A percentile compares a stretch with the other conserved stretches of the same genome.
Conservation (phyloP, 495 filamentous ascomycete genomes). For the Penicillium chermesinum region DNA sequence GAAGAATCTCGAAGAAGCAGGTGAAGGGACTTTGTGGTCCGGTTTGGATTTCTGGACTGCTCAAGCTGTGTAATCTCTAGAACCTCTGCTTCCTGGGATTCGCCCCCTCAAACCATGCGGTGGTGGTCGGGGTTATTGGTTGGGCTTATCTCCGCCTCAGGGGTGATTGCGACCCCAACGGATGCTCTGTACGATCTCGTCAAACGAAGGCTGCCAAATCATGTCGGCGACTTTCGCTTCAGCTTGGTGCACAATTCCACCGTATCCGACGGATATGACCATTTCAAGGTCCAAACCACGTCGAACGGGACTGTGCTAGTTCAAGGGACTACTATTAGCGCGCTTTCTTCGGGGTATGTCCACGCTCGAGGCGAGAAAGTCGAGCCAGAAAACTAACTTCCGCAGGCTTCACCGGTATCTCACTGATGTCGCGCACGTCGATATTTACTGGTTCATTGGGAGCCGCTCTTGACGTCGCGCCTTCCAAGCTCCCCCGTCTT, state of each 20-base stretch:
- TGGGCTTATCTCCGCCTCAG: conserved; percentile 8
- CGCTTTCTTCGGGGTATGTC: conserved; percentile 42
- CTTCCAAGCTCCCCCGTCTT: conserved; percentile 13
- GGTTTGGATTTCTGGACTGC: no score
- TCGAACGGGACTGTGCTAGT: conserved; percentile 39
- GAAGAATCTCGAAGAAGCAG: no score
- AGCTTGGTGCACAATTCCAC: conserved; percentile 20
- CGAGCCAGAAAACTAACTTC: neutral
- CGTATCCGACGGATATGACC: conserved; percentile 28
- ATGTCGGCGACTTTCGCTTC: conserved; percentile 39
- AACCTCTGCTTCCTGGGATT: no score
- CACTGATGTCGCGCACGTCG: conserved; percentile 42
- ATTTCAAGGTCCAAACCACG: conserved; percentile 35
- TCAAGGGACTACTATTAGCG: conserved; percentile 41
- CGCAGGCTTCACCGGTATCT: conserved; percentile 46
- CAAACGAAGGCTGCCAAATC: conserved; percentile 40
- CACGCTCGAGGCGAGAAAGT: neutral
- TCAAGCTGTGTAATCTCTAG: no score
- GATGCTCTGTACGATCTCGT: conserved; percentile 44
- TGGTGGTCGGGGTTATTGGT: neutral
- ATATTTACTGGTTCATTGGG: conserved; percentile 48
- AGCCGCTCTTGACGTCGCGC: conserved; percentile 19
- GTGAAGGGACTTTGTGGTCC: no score
- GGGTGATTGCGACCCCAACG: conserved; percentile 24
- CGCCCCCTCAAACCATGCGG: no score